Conservation (phyloP, 73 alveolate genomes). For the Paramecium sexaurelia region DNA sequence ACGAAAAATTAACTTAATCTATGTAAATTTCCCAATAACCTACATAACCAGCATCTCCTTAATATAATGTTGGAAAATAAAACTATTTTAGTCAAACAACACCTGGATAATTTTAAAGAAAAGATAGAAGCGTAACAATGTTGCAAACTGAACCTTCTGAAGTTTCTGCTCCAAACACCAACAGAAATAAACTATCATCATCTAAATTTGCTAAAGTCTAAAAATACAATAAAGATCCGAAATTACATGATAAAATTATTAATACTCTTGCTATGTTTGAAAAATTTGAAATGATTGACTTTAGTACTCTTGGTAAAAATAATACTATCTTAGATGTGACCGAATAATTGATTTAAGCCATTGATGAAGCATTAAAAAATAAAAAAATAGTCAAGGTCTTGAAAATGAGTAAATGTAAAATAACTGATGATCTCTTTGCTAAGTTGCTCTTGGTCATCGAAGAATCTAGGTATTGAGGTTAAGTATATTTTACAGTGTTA, state of each 20-base stretch:
- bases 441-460: background rate
- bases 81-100: background rate
- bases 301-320: conserved; percentile 13
- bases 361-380: background rate
- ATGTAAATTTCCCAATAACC: conserved; percentile 15
- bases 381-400: conserved; percentile 19
- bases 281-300: conserved; percentile 20
- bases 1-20: background rate
- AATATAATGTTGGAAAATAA: background rate
- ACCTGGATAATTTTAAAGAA: background rate
- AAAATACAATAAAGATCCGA: background rate
- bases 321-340: background rate
- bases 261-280: background rate
- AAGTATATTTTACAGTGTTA: background rate
- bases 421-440: conserved; percentile 44
- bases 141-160: background rate
- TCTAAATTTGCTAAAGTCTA: conserved; percentile 9
- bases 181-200: background rate
- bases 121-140: background rate
- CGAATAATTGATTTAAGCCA: background rate
- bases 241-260: background rate
- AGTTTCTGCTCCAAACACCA: background rate
- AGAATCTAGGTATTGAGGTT: background rate
- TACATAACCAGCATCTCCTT: conserved; percentile 25
- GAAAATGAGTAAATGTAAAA: conserved; percentile 35